These are phyloP conservation scores for Phaffia rhodozyma DNA, from an alignment of 1,284 basidiomycete species.

Conservation along the genomic window DNA sequence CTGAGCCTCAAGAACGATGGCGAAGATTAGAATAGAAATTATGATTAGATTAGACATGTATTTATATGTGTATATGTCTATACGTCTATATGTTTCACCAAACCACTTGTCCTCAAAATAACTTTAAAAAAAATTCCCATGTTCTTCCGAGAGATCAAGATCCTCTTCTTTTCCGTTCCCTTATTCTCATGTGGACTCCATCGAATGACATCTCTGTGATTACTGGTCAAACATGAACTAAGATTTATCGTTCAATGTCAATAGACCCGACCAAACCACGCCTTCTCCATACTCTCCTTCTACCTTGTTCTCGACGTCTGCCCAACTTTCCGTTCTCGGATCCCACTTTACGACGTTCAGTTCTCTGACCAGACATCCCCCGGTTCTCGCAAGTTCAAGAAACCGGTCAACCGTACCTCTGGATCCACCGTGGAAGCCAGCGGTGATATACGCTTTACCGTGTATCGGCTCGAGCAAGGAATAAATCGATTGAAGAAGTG, in stretches of 20 bases:
- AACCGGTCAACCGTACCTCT: slow-evolving; percentile 31
- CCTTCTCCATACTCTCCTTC: slow-evolving; percentile 4
- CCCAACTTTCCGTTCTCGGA: slow-evolving; percentile 1
- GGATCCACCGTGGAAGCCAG: slow-evolving; percentile 32
- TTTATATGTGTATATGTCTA: too few relatives aligned
- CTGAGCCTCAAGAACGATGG: too few relatives aligned
- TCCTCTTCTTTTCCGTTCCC: too few relatives aligned
- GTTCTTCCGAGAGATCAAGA: too few relatives aligned
- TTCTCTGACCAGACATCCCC: slow-evolving; percentile 20
- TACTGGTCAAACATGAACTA: too few relatives aligned
- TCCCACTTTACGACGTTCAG: slow-evolving; percentile 26
- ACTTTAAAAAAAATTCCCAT: too few relatives aligned
- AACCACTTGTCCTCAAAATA: too few relatives aligned
- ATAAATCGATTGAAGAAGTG: slow-evolving; percentile 28
- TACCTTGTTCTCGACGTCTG: background rate
- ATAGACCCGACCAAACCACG: slow-evolving; percentile 8
- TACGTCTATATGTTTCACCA: too few relatives aligned
- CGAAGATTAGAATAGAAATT: too few relatives aligned
- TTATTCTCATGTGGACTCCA: too few relatives aligned
- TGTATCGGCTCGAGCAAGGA: slow-evolving; percentile 22
- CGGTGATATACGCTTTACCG: slow-evolving; percentile 30
- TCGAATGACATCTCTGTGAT: too few relatives aligned
- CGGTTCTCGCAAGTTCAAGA: slow-evolving; percentile 19
- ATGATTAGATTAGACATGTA: too few relatives aligned
- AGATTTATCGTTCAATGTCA: background rate